Conservation (phyloP, 768 basidiomycete species). For the Boletus fagicola region DNA sequence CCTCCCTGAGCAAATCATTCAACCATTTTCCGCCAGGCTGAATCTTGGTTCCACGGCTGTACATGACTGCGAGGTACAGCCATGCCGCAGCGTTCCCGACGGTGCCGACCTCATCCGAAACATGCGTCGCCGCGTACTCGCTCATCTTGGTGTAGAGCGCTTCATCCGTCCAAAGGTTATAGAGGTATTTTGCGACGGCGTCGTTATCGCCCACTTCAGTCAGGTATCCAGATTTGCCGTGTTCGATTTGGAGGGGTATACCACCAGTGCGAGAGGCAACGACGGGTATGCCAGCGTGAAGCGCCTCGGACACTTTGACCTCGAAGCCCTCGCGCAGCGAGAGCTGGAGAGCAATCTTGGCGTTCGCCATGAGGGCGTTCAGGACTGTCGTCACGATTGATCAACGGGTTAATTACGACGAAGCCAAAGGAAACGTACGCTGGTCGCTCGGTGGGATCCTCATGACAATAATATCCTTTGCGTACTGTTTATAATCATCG, state of each 20-base stretch:
- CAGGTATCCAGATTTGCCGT: constrained; percentile 88
- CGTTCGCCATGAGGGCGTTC: constrained; percentile 85
- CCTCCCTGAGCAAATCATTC: constrained; percentile 75
- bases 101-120: constrained; percentile 81
- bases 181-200: constrained; percentile 73
- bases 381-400: constrained; percentile 49
- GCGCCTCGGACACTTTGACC: constrained; percentile 94
- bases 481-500: constrained; percentile 50
- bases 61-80: constrained; percentile 78
- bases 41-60: constrained; percentile 70
- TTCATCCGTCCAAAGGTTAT: constrained; percentile 74
- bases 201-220: constrained; percentile 74
- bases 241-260: constrained; percentile 86
- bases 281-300: constrained; percentile 86
- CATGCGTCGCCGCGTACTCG: constrained; percentile 68
- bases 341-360: constrained; percentile 87
- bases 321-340: constrained; percentile 96
- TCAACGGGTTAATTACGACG: constrained; percentile 4
- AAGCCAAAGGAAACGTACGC: constrained; percentile 43
- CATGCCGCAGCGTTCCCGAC: constrained; percentile 73
- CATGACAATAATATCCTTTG: constrained; percentile 73
- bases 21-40: constrained; percentile 82
- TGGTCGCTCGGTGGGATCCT: constrained; percentile 81
- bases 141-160: constrained; percentile 61
- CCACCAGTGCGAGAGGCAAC: constrained; percentile 86